Percentiles rank a stretch among this genome's conserved stretches.
phyloP scores from a whole-genome alignment of 805 yeast species.

The Teunomyces tritomae region DNA sequence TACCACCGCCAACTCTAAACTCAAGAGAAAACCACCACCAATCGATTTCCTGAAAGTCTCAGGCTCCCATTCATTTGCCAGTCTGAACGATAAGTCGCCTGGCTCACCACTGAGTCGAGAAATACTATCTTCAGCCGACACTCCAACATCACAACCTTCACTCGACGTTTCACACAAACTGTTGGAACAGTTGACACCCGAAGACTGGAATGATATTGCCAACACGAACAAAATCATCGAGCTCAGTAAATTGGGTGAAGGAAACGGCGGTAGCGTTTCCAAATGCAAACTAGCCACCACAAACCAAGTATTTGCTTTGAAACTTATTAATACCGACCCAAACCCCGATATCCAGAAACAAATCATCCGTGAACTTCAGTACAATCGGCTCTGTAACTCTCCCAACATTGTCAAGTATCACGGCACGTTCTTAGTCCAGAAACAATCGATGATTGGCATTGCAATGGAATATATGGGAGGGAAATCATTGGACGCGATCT shows the following conservation, averaged over 20 bases:
- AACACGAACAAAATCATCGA: slow-evolving; percentile 62
- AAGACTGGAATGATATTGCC: slow-evolving; percentile 69
- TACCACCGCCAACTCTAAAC: slow-evolving; percentile 3
- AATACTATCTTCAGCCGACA: neutral
- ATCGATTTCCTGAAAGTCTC: slow-evolving; percentile 35
- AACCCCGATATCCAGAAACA: slow-evolving; percentile 88
- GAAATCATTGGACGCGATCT: slow-evolving; percentile 84
- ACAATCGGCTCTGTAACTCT: slow-evolving; percentile 77
- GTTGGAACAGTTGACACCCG: slow-evolving; percentile 60
- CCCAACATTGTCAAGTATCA: slow-evolving; percentile 87
- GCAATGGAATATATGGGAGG: slow-evolving; percentile 99
- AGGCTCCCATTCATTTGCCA: slow-evolving; percentile 8
- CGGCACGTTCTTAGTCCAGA: slow-evolving; percentile 83
- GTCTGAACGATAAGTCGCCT: neutral
- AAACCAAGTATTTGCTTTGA: slow-evolving; percentile 76
- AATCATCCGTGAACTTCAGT: slow-evolving; percentile 85
- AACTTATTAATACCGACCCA: slow-evolving; percentile 68
- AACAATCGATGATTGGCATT: slow-evolving; percentile 78
- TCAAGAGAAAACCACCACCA: slow-evolving; percentile 42
- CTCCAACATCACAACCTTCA: neutral
- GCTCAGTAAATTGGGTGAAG: slow-evolving; percentile 80
- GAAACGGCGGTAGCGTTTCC: slow-evolving; percentile 88
- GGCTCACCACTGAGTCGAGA: neutral
- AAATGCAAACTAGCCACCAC: slow-evolving; percentile 55
- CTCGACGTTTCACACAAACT: slow-evolving; percentile 2